Conservation (phyloP, 202 grass and related monocot genomes). For the Schoenoplectus tabernaemontani region DNA sequence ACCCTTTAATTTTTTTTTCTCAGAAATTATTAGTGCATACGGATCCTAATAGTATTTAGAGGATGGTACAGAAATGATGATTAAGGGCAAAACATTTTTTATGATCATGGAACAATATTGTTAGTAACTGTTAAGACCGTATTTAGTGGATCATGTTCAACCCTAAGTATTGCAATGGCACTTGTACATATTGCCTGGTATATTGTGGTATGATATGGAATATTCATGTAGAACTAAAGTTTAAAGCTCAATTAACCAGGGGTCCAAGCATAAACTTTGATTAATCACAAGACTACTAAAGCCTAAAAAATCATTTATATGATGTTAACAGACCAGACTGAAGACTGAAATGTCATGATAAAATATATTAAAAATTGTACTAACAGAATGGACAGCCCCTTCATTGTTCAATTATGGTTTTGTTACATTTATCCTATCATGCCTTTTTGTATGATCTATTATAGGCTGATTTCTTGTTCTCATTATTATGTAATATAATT, state of each 20-base stretch:
- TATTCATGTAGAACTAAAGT: not conserved
- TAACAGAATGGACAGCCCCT: too few species aligned
- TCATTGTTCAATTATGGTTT: conserved; percentile 4
- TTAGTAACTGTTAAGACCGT: not conserved
- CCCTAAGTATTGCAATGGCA: not conserved
- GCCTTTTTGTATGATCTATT: not conserved
- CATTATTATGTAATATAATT: not conserved
- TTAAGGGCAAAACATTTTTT: not conserved
- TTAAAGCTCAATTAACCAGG: not conserved
- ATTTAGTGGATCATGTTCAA: not conserved
- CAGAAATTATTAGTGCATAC: not conserved
- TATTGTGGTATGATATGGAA: not conserved
- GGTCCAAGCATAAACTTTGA: not conserved
- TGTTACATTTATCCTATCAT: not conserved
- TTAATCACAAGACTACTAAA: too few species aligned
- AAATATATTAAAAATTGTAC: too few species aligned
- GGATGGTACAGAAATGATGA: not conserved
- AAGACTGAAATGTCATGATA: not conserved
- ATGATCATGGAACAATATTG: not conserved
- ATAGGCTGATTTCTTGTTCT: not conserved
- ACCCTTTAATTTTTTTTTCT: not conserved
- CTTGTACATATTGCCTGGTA: not conserved
- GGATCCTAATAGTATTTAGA: not conserved
- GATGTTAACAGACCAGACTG: not conserved
- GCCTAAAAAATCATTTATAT: too few species aligned